Base-by-base conservation (phyloP, 495 filamentous ascomycete genomes). In the Penicillium canariense region DNA sequence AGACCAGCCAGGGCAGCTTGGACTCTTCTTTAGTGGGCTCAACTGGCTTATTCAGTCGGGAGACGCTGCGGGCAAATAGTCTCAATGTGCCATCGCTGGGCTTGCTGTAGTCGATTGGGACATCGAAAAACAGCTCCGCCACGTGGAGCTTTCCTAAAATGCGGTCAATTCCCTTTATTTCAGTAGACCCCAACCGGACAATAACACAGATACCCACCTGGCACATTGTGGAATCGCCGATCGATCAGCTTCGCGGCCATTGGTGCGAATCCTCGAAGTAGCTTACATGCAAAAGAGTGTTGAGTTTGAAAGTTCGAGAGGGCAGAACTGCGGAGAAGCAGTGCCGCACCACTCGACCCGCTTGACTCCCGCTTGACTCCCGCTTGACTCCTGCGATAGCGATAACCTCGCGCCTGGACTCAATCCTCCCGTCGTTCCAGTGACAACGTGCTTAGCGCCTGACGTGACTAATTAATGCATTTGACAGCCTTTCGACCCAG, bases 71-170 rank as follows among this genome's bases (percentile, higher is more conserved):
- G 27, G 81, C 91, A 65, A 95, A 96, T 20, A 96, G 75, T 48
- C 80, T 82, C 42, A 96, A 62, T 5, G 66, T 82, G 15, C 81
- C 83, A n/a, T 73, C 70, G 1, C 69, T 65, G 15, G 84, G 87
- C n/a, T 81, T 80, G 52, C 75, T 66, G 68, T 95, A 84, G 68
- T 94, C 87, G 47, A 84, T 73, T 30, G 91, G 90, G 9, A 96
- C 90, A 60, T 90, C 83, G 64, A 96, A 96, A 75, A 90, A 87
- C 50, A 90, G 78, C 66, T 96, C 91, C 2, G 84, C 85, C 40
- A 95, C 80, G 39, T 80, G 80, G 8, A 96, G 73, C 65, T 85
- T 88, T 28, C 90, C 91, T 90, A 54, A 6, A 34, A 23, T 40
- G 28, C n/a, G 3, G 28, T 65, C 25, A 65, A 53, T 28, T 9